Evolutionary conservation across 495 filamentous ascomycete genomes (phyloP).

Genomic region (Aspergillus ellipticus): DNA sequence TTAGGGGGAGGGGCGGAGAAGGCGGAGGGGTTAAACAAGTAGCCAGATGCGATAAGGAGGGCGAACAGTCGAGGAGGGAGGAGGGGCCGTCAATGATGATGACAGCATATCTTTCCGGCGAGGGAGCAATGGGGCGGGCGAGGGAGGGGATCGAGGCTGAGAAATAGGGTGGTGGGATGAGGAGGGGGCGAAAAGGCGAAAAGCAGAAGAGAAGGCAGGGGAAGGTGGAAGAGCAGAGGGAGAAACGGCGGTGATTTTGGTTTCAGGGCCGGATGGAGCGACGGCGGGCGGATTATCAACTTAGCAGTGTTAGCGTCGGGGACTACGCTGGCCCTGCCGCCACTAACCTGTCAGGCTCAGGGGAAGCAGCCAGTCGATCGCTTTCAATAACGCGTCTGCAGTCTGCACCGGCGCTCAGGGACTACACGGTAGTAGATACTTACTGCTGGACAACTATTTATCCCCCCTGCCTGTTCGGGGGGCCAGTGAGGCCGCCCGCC

Average conservation of each 20-base stretch:
- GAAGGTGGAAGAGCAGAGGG: not conserved
- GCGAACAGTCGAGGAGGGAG: slow-evolving; percentile 11
- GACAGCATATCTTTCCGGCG: slow-evolving; percentile 18
- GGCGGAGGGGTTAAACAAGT: slow-evolving; percentile 17
- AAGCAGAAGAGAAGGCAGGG: not conserved
- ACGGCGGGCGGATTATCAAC: not conserved
- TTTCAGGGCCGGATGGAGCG: not conserved
- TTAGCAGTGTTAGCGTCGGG: not conserved
- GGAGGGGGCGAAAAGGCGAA: not conserved
- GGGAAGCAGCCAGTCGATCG: not conserved
- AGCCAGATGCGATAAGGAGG: slow-evolving; percentile 15
- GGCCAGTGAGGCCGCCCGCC: not conserved
- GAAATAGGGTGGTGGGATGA: not conserved
- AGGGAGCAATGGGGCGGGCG: not conserved
- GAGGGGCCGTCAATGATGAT: slow-evolving; percentile 7
- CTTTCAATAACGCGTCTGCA: not conserved
- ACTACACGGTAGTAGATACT: too few relatives aligned
- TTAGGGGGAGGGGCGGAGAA: not conserved
- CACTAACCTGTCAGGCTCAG: not conserved
- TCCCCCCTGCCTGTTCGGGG: not conserved
- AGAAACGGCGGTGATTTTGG: not conserved
- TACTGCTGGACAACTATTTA: not conserved
- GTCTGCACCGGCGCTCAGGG: too few relatives aligned
- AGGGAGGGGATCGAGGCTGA: not conserved
- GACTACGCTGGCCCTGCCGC: not conserved